Evolutionary conservation across 1,284 basidiomycete species (phyloP), one percentile per base, ranked within the genome.

Genomic region (Malassezia japonica): DNA sequence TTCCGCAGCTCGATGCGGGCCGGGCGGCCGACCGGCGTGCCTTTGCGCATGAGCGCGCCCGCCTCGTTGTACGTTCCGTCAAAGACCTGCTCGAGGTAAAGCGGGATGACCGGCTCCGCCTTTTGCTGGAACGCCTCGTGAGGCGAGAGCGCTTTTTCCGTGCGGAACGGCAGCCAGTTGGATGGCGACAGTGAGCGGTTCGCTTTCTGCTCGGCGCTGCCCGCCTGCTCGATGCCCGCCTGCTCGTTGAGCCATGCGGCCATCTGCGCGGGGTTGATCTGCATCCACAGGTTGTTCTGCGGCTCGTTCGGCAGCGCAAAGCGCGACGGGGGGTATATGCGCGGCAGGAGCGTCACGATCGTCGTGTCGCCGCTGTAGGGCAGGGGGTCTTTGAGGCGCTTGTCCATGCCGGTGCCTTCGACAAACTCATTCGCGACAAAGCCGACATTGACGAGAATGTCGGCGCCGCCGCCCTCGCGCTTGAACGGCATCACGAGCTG

Each of bases 251-350:
- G 82, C 66, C 80, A 81, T 46, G 83, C 78, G 1, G 86, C 83
- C 82, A 99, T 90, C 27, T 82, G 80, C 15, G 81, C 77, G 2
- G 90, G 79, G 24, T 83, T 82, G 84, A 90, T 95, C 66, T 87
- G 64, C 62, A 63, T 90, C 91, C 92, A 99, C 67, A 82, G 79
- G 18, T 85, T 84, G 56, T 81, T 79, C 36, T 82, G 79, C 0
- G 87, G 85, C 47, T 82, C 79, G 71, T 98, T 99, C 41, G 87
- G 81, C 3, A 91, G 90, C 1, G 88, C 90, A 69, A 94, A 98
- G 4, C 69, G 70, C 65, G 87, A 90, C 42, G 67, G 59, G 36
- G 71, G 63, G 24, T 64, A 67, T 41, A 66, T 48, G 25, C 66
- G 57, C 13, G 70, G 66, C 28, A 70, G 41, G 18, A 72, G 40